phyloP scores from a whole-genome alignment of 2,329 filamentous ascomycete genomes.

The Dactylellina haptotyla region DNA sequence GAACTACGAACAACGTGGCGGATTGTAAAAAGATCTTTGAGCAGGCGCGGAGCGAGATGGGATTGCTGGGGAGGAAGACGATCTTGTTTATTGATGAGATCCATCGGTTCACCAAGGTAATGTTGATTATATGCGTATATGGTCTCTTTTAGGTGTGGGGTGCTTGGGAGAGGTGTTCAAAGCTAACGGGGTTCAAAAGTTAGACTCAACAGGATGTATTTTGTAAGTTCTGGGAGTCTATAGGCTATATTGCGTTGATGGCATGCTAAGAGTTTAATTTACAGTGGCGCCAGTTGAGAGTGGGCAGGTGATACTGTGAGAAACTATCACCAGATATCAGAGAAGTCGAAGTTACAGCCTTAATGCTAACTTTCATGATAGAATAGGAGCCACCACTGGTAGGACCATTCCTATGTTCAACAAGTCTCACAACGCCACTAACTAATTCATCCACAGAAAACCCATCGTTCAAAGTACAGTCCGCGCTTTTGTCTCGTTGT shows the following conservation, averaged over 20 bases:
- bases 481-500: conserved; percentile 86
- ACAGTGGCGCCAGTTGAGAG: conserved; percentile 83
- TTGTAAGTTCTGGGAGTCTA: conserved; percentile 57
- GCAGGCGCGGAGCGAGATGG: conserved; percentile 76
- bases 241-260: background rate
- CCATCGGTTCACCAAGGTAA: conserved; percentile 65
- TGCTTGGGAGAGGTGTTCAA: background rate
- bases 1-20: conserved; percentile 83
- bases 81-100: conserved; percentile 99
- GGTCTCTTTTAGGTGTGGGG: background rate
- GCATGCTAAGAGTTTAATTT: background rate
- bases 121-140: background rate
- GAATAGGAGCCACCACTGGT: conserved; percentile 88
- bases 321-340: conserved; percentile 3
- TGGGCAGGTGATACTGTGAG: conserved; percentile 79
- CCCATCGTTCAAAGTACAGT: conserved; percentile 90
- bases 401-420: conserved; percentile 5
- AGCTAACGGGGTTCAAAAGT: conserved; percentile 32
- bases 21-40: conserved; percentile 68
- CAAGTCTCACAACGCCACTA: too few species aligned
- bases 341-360: background rate
- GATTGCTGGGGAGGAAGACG: conserved; percentile 85
- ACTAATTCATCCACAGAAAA: conserved; percentile 65
- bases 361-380: conserved; percentile 25
- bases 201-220: conserved; percentile 94